These are phyloP conservation scores for Jamesozyma lodderae DNA, from an alignment of 805 yeast species.

Conservation along the genomic window DNA sequence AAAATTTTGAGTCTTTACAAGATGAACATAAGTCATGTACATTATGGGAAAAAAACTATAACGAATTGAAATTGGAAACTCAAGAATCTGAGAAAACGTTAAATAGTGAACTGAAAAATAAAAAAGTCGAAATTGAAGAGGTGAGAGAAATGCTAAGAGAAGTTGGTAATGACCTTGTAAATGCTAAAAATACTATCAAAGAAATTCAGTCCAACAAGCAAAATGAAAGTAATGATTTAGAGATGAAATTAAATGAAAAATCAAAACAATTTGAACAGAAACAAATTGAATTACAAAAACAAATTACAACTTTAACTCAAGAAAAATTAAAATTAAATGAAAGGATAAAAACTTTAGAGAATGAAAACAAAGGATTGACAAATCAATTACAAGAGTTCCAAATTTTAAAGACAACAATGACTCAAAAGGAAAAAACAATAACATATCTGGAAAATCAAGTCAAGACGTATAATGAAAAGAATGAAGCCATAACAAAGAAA, in stretches of 20 bases:
- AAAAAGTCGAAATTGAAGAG: conserved; percentile 55
- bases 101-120: conserved; percentile 25
- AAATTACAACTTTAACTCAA: neutral
- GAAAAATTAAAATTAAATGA: conserved; percentile 1
- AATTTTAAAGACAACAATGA: conserved; percentile 18
- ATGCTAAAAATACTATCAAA: conserved; percentile 53
- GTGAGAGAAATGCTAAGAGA: conserved; percentile 67
- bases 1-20: neutral
- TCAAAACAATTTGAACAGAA: conserved; percentile 5
- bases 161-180: conserved; percentile 73
- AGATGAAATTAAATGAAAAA: neutral
- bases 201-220: conserved; percentile 4
- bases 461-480: conserved; percentile 28
- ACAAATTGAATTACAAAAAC: conserved; percentile 14
- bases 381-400: conserved; percentile 16
- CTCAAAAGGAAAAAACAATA: conserved; percentile 33
- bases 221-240: neutral
- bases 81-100: neutral
- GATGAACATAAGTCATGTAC: neutral
- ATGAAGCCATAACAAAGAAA: conserved; percentile 24
- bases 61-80: neutral
- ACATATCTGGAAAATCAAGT: conserved; percentile 34
- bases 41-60: neutral
- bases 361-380: conserved; percentile 12
- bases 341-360: conserved; percentile 6